A percentile compares a stretch with the other conserved stretches of the same genome.
phyloP scores from a whole-genome alignment of 2,329 filamentous ascomycete genomes.

The Sclerotinia subarctica region DNA sequence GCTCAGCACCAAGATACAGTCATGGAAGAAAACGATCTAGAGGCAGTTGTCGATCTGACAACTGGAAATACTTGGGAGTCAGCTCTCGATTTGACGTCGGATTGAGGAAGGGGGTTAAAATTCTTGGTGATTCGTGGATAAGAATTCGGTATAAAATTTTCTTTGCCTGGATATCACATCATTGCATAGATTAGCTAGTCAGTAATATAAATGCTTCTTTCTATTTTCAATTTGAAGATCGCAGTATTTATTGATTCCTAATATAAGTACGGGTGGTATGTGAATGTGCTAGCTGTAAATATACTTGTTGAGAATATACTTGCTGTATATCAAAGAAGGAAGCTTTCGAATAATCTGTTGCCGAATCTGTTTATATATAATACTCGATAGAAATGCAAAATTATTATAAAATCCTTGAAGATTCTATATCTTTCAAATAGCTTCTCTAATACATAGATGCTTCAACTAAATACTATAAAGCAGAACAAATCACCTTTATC shows the following conservation, averaged over 20 bases:
- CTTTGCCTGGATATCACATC: neutral
- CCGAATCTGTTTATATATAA: neutral
- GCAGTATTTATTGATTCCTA: neutral
- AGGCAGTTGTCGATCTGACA: neutral
- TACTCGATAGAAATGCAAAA: neutral
- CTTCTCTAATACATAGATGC: neutral
- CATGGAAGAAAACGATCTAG: neutral
- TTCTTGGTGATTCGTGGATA: neutral
- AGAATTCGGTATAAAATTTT: neutral
- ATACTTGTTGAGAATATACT: neutral
- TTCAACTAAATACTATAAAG: neutral
- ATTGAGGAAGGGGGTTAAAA: neutral
- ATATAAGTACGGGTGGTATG: neutral
- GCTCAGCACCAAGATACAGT: neutral
- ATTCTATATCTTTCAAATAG: neutral
- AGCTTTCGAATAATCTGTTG: neutral
- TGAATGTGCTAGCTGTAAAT: neutral
- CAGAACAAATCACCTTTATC: neutral
- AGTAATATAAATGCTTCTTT: neutral
- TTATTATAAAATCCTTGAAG: neutral
- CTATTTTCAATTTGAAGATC: neutral
- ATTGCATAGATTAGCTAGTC: neutral
- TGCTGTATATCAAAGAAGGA: rapidly evolving
- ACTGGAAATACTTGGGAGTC: neutral
- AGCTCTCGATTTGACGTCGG: slow-evolving; percentile 1